Evolutionary conservation across 2,329 filamentous ascomycete species (phyloP), one percentile per base, ranked within the genome.

Genomic region (Aspergillus texensis): DNA sequence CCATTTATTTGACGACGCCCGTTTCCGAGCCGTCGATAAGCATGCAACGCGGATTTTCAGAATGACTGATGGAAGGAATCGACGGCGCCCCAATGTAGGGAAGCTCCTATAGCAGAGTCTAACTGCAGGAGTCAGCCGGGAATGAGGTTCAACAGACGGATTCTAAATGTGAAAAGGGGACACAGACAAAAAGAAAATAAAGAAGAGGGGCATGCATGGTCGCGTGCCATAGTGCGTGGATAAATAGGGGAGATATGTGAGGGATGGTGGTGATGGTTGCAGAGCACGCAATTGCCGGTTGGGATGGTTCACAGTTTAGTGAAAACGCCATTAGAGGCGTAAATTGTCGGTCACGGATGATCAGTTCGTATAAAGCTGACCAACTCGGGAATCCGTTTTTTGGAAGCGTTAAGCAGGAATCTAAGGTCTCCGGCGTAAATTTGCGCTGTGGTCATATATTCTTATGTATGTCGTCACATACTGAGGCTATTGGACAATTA

Each of bases 231-330:
- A 55, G 36, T 26, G 58, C 53, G 21, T 21, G 28, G 28, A 45
- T 58, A 62, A 58, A 62, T 58, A 54, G 55, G 30, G 41, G 41
- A 52, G 50, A 54, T 21, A 41, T 14, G 55, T 41, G 34, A 62
- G 59, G 39, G 56, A 56, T 6, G 26, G n/a, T 54, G 57, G 50
- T 59, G 60, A 67, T 62, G 63, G 58, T 39, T 58, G 55, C 56
- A 61, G 60, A 68, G 68, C 68, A 70, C 68, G 67, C 68, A 61
- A 70, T 70, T 66, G 56, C 53, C 53, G 55, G 63, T 58, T 62
- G 54, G 6, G 55, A 70, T 70, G 68, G 65, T 65, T 68, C 66
- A 65, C 32, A 26, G 14, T 41, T 39, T 55, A 55, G 32, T n/a
- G 30, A 58, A 50, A 43, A 50, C 45, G 45, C 43, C 45, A 50